Conservation (phyloP, 306 rosid genomes). For the Citrullus colocynthis region DNA sequence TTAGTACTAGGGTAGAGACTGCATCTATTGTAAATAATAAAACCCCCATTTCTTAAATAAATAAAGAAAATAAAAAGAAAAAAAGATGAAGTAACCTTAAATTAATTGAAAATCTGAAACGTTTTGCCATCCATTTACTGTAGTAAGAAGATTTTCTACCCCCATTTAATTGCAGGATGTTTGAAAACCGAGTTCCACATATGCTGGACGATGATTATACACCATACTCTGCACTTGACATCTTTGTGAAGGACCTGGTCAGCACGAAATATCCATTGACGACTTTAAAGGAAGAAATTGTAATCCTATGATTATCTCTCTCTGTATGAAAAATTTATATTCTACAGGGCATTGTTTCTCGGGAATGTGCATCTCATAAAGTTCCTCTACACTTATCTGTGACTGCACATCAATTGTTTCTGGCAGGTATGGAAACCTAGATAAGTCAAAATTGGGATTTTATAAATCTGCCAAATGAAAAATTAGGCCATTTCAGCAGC, state of each 20-base stretch:
- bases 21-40: not conserved
- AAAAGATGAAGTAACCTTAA: not conserved
- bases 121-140: not conserved
- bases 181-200: slow-evolving; percentile 93
- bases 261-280: slow-evolving; percentile 15
- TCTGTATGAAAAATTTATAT: slow-evolving; percentile 13
- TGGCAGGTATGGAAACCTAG: slow-evolving; percentile 42
- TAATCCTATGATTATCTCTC: slow-evolving; percentile 4
- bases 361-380: slow-evolving; percentile 56
- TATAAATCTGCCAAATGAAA: not conserved
- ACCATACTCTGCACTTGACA: slow-evolving; percentile 87
- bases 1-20: not conserved
- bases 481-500: not conserved
- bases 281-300: slow-evolving; percentile 5
- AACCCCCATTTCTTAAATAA: not conserved
- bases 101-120: not conserved
- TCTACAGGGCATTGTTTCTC: slow-evolving; percentile 76
- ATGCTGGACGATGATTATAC: slow-evolving; percentile 88
- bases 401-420: slow-evolving; percentile 66
- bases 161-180: slow-evolving; percentile 50
- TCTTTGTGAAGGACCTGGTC: slow-evolving; percentile 95
- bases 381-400: slow-evolving; percentile 76
- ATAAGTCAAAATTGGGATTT: not conserved
- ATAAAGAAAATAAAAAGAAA: not conserved
- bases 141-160: not conserved